A percentile compares a stretch with the other conserved stretches of the same genome.
These are phyloP conservation scores for Lactifluus subvellereus DNA, from an alignment of 768 basidiomycete genomes.

Conservation along the genomic window DNA sequence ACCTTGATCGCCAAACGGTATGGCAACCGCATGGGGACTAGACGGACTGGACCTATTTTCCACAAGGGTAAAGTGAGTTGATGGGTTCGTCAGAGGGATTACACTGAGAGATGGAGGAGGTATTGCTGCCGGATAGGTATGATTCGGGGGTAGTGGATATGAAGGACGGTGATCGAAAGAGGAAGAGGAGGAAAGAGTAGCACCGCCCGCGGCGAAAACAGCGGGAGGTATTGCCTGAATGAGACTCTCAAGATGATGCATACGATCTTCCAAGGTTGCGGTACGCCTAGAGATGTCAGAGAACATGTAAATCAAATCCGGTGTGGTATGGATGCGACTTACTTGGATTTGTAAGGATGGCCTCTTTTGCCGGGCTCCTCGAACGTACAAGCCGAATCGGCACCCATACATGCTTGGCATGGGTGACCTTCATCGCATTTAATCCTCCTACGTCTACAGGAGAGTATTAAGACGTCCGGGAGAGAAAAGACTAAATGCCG, in stretches of 20 bases:
- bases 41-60: slow-evolving; percentile 42
- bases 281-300: slow-evolving; percentile 47
- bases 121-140: slow-evolving; percentile 48
- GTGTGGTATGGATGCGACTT: slow-evolving; percentile 28
- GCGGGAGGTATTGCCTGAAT: slow-evolving; percentile 81
- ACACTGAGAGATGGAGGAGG: slow-evolving; percentile 75
- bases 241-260: slow-evolving; percentile 81
- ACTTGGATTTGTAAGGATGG: slow-evolving; percentile 88
- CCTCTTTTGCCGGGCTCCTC: slow-evolving; percentile 83
- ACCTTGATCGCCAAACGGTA: slow-evolving; percentile 35
- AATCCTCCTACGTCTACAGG: slow-evolving; percentile 65
- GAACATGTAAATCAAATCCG: background rate
- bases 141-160: slow-evolving; percentile 38
- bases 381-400: slow-evolving; percentile 77
- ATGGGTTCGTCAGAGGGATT: slow-evolving; percentile 76
- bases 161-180: slow-evolving; percentile 31
- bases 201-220: slow-evolving; percentile 61
- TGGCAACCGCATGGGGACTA: slow-evolving; percentile 40
- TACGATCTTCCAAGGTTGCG: slow-evolving; percentile 78
- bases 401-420: slow-evolving; percentile 81
- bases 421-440: slow-evolving; percentile 88
- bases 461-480: slow-evolving; percentile 8
- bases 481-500: background rate
- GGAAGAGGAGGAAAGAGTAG: slow-evolving; percentile 32
- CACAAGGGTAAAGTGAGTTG: slow-evolving; percentile 58